These are phyloP conservation scores for Scleromitrula shiraiana DNA, from an alignment of 2,329 filamentous ascomycete genomes.

Conservation along the genomic window DNA sequence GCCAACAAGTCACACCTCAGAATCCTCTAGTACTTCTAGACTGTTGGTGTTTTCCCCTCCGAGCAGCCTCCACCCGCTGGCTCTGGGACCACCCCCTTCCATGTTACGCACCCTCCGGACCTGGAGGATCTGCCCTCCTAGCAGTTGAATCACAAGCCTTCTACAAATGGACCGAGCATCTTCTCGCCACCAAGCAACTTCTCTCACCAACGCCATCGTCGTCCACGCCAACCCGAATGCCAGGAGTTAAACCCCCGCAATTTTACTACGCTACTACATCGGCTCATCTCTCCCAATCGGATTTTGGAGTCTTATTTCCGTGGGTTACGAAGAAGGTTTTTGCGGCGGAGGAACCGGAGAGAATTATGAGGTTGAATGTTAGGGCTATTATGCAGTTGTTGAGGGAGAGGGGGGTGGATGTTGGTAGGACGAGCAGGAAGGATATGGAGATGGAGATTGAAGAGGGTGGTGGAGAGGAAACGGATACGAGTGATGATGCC, in stretches of 20 bases:
- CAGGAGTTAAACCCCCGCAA: conserved; percentile 40
- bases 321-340: conserved; percentile 55
- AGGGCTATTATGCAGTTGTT: conserved; percentile 51
- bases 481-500: conserved; percentile 18
- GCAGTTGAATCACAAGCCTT: conserved; percentile 71
- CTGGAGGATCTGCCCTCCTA: conserved; percentile 53
- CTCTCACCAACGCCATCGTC: conserved; percentile 49
- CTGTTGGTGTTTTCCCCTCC: conserved; percentile 70
- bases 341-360: conserved; percentile 48
- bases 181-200: conserved; percentile 58
- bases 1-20: conserved; percentile 57
- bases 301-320: conserved; percentile 77
- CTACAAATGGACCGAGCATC: conserved; percentile 67
- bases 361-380: conserved; percentile 50
- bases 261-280: conserved; percentile 67
- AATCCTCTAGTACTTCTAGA: conserved; percentile 66
- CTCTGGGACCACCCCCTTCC: conserved; percentile 70
- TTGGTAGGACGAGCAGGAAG: conserved; percentile 39
- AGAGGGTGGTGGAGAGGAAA: conserved; percentile 3
- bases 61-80: conserved; percentile 51
- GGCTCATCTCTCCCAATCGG: conserved; percentile 76
- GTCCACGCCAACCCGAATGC: conserved; percentile 30
- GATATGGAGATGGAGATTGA: conserved; percentile 34
- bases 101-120: conserved; percentile 46
- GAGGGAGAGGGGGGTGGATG: conserved; percentile 40